Conservation (phyloP, 495 filamentous ascomycete species). For the Aspergillus cavernicola region DNA sequence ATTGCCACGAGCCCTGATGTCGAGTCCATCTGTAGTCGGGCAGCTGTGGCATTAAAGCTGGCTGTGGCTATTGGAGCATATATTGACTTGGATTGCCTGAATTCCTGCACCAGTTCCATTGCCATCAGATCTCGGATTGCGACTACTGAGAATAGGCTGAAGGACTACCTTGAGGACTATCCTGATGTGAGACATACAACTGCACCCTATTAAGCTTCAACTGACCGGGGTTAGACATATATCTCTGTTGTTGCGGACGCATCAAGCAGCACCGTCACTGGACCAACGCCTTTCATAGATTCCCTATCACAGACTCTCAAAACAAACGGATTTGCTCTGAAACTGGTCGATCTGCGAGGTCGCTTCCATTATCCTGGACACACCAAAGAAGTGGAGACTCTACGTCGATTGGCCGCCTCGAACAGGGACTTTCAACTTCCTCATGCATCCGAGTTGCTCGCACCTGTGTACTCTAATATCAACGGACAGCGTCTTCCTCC, state of each 20-base stretch:
- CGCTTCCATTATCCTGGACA: constrained; percentile 1
- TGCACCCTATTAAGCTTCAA: too few species aligned
- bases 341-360: neutral
- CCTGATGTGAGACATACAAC: neutral
- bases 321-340: neutral
- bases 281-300: neutral
- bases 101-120: neutral
- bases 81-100: neutral
- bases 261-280: neutral
- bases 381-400: neutral
- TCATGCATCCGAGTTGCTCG: neutral
- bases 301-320: neutral
- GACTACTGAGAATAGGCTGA: neutral
- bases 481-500: neutral
- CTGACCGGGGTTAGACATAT: neutral
- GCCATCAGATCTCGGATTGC: neutral
- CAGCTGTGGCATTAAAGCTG: constrained; percentile 32
- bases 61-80: constrained; percentile 27
- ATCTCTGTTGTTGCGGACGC: neutral
- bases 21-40: constrained; percentile 25
- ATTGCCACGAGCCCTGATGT: constrained; percentile 23
- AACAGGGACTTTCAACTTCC: neutral
- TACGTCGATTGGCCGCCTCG: neutral
- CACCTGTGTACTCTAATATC: constrained; percentile 2
- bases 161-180: neutral